Base-by-base conservation (phyloP, 306 rosid genomes). In the Dicorynia guianensis region DNA sequence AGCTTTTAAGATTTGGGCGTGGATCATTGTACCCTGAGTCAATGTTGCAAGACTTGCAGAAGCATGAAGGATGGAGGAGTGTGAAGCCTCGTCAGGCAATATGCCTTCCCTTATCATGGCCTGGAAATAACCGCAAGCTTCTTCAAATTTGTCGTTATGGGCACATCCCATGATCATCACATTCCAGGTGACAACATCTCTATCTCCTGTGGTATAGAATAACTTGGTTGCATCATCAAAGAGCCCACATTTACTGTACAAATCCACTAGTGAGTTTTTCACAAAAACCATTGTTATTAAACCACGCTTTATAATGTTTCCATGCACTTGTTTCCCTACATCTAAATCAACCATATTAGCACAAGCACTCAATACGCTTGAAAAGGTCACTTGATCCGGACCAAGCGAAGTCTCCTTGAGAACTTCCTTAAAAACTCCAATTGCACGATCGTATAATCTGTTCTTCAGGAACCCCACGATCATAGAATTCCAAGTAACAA, bases 271-370 rank as follows among this genome's bases (percentile, higher is more conserved):
- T 1, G 91, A 83, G 85, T 87, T 89, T 48, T 79, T 85, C 71
- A 87, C 87, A 33, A 83, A 85, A 80, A 80, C 63, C 78, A 85
- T 57, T 11, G 54, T 75, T 15, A 60, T n/a, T 80, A 83, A 72
- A 63, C 91, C 88, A 71, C 60, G 84, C 84, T 87, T 85, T 9
- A 87, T 13, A 74, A 77, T 58, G 66, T 72, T 56, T 53, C 83
- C 94, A 55, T 89, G 94, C 66, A 89, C 88, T 61, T 85, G 89
- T 61, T 54, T 85, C 74, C 91, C 91, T 65, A 89, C 76, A 57
- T 64, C 67, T n/a, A 60, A 49, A 42, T 75, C 76, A 72, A 72
- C 76, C 56, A 77, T 64, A 56, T 76, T 79, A 49, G 93, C 86
- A 67, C 85, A 84, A 63, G 88, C 91, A 79, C 87, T 79, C 76